Percentiles rank a stretch among this genome's conserved stretches.
Conservation (phyloP, 2,329 filamentous ascomycete species). For the Podosphaera fusca region DNA sequence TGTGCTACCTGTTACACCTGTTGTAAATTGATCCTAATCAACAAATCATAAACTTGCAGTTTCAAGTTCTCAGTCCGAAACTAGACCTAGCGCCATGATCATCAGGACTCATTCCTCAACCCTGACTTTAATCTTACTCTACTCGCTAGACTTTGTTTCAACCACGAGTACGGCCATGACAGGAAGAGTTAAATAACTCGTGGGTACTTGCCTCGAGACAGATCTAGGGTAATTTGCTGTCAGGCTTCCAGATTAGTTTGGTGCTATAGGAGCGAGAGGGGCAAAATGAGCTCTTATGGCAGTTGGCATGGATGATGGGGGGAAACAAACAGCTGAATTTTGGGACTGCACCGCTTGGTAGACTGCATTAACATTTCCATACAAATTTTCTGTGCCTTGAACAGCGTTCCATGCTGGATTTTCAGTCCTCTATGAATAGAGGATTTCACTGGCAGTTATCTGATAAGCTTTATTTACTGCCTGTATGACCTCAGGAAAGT, state of each 20-base stretch:
- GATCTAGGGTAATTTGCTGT: not conserved
- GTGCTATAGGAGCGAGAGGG: not conserved
- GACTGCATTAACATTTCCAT: not conserved
- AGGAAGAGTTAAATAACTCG: not conserved
- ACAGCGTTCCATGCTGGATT: not conserved
- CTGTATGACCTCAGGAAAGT: not conserved
- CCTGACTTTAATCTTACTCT: no score
- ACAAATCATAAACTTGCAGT: no score
- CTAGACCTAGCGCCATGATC: no score
- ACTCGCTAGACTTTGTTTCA: no score
- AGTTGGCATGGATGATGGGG: not conserved
- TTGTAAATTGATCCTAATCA: no score
- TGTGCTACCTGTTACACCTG: no score
- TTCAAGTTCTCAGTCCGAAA: no score
- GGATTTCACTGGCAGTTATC: not conserved
- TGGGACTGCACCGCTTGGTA: not conserved
- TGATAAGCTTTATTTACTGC: not conserved
- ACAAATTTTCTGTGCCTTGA: not conserved
- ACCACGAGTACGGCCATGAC: not conserved
- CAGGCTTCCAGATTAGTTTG: not conserved
- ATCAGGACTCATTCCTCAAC: no score
- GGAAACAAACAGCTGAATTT: not conserved
- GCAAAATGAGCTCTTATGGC: not conserved
- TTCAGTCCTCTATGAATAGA: not conserved
- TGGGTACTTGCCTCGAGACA: not conserved